Evolutionary conservation across 2,329 filamentous ascomycete genomes (phyloP).

Genomic region (Lecanicillium sp.): DNA sequence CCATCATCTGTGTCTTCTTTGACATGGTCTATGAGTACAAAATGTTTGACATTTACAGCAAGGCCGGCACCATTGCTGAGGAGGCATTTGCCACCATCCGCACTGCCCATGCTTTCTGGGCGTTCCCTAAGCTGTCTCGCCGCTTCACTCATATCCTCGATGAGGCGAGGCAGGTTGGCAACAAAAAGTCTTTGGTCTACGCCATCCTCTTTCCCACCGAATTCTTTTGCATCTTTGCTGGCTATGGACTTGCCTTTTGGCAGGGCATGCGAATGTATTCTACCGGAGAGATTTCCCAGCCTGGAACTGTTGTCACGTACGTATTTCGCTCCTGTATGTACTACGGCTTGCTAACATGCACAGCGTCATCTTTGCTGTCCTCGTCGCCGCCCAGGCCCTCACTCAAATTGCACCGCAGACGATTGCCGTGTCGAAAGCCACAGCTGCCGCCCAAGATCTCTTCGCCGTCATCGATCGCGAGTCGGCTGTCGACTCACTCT

Average conservation of each 20-base stretch:
- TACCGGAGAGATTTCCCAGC: slow-evolving; percentile 33
- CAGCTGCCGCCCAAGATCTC: slow-evolving; percentile 37
- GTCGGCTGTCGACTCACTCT: slow-evolving; percentile 35
- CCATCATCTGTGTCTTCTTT: slow-evolving; percentile 26
- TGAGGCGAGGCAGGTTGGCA: slow-evolving; percentile 28
- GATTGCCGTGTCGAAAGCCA: slow-evolving; percentile 36
- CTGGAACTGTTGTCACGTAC: slow-evolving; percentile 39
- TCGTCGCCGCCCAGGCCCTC: slow-evolving; percentile 36
- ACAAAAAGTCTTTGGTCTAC: slow-evolving; percentile 35
- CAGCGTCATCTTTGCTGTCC: slow-evolving; percentile 39
- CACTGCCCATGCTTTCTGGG: slow-evolving; percentile 44
- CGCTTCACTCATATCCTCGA: slow-evolving; percentile 35
- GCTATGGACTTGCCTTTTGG: slow-evolving; percentile 44
- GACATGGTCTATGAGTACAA: slow-evolving; percentile 34
- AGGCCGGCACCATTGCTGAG: slow-evolving; percentile 37
- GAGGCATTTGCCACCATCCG: slow-evolving; percentile 40
- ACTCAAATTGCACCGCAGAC: slow-evolving; percentile 40
- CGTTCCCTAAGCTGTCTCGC: slow-evolving; percentile 31
- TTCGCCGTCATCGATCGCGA: slow-evolving; percentile 40
- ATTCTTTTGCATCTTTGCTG: slow-evolving; percentile 39
- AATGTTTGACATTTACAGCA: slow-evolving; percentile 35
- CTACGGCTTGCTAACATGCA: background rate
- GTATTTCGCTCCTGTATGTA: slow-evolving; percentile 9
- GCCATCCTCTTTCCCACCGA: slow-evolving; percentile 35
- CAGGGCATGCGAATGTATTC: slow-evolving; percentile 40